Conservation (phyloP, 2,329 filamentous ascomycete species). For the Neocatenulostroma microsporum region DNA sequence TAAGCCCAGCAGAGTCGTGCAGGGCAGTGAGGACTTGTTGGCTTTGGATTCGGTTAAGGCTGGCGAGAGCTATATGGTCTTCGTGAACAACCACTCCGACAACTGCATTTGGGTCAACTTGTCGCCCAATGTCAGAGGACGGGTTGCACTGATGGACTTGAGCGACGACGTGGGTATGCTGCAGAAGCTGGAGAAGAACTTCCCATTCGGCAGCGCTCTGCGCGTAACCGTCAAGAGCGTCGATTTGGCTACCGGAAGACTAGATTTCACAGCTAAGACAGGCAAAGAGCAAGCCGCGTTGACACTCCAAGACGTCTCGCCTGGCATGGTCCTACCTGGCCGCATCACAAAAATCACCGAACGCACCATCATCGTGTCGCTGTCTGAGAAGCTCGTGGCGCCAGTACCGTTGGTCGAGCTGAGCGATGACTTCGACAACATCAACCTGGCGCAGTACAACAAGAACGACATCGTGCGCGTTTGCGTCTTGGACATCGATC, state of each 20-base stretch:
- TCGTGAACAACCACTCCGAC: slow-evolving; percentile 79
- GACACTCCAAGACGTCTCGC: slow-evolving; percentile 62
- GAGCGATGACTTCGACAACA: slow-evolving; percentile 75
- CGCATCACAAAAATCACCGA: slow-evolving; percentile 81
- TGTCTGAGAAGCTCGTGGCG: slow-evolving; percentile 71
- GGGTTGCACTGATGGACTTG: slow-evolving; percentile 73
- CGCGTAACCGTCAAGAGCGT: slow-evolving; percentile 70
- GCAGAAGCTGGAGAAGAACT: slow-evolving; percentile 67
- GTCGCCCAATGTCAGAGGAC: slow-evolving; percentile 77
- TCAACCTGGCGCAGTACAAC: slow-evolving; percentile 64
- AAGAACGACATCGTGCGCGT: slow-evolving; percentile 84
- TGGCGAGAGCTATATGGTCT: slow-evolving; percentile 68
- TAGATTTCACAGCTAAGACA: slow-evolving; percentile 58
- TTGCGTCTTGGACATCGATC: slow-evolving; percentile 73
- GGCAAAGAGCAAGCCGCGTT: slow-evolving; percentile 47
- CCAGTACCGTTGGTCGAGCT: slow-evolving; percentile 77
- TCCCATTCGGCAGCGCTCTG: slow-evolving; percentile 83
- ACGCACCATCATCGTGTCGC: slow-evolving; percentile 72
- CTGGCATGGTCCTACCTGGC: slow-evolving; percentile 73
- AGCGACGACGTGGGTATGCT: slow-evolving; percentile 78
- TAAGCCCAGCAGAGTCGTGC: slow-evolving; percentile 46
- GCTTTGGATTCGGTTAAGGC: slow-evolving; percentile 64
- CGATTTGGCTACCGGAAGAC: slow-evolving; percentile 61
- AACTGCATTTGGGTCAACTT: slow-evolving; percentile 85
- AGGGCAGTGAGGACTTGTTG: slow-evolving; percentile 52